phyloP scores from a whole-genome alignment of 2,329 filamentous ascomycete genomes.

The Passalora sequoiae region DNA sequence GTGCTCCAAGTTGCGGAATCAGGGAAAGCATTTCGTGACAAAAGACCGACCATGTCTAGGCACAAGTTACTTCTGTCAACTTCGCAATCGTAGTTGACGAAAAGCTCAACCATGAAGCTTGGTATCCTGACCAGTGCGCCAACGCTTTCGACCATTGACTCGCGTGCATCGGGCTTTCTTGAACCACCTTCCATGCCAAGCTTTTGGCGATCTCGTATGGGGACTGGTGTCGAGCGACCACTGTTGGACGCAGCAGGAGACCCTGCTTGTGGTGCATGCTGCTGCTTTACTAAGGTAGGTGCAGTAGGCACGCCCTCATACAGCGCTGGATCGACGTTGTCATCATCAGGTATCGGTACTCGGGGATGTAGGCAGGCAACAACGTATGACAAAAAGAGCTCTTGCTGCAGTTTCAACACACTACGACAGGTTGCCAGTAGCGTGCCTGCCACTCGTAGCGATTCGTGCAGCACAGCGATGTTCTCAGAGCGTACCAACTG shows the following conservation, averaged over 20 bases:
- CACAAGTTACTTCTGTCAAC: constrained; percentile 86
- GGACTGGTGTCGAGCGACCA: constrained; percentile 82
- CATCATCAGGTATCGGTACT: constrained; percentile 88
- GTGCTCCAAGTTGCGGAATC: constrained; percentile 99
- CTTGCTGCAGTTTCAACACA: constrained; percentile 91
- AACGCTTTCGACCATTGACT: constrained; percentile 97
- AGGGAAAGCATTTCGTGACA: constrained; percentile 90
- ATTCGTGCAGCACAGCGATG: constrained; percentile 89
- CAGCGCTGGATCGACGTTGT: constrained; percentile 81
- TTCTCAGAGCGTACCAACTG: constrained; percentile 95
- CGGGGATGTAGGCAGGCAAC: constrained; percentile 89
- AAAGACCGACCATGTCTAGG: constrained; percentile 86
- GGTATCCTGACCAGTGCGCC: constrained; percentile 88
- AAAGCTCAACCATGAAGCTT: constrained; percentile 89
- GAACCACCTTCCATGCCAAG: constrained; percentile 87
- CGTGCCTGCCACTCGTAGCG: constrained; percentile 84
- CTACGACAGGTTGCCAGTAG: constrained; percentile 83
- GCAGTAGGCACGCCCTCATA: constrained; percentile 91
- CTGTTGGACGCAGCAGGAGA: constrained; percentile 55
- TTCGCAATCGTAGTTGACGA: constrained; percentile 97
- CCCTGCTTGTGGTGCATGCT: constrained; percentile 42
- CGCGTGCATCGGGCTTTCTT: constrained; percentile 87
- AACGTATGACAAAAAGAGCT: constrained; percentile 89
- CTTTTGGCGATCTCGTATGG: constrained; percentile 86
- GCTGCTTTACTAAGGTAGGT: constrained; percentile 76